Base-by-base conservation (phyloP, 2,329 filamentous ascomycete genomes). In the Rhynchosporium agropyri region DNA sequence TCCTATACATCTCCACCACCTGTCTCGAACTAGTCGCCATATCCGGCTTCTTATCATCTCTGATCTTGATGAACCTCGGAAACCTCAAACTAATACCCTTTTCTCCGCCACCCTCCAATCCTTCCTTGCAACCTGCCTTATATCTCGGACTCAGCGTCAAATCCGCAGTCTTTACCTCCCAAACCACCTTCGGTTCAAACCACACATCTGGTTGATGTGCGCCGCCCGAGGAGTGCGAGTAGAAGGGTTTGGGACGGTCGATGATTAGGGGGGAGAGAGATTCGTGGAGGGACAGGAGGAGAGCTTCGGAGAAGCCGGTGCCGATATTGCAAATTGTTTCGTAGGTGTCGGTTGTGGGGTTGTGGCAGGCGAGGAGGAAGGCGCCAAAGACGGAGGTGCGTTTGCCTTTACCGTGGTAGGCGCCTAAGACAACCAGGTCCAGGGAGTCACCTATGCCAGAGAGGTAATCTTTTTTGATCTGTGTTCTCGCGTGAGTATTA, bases 271-370 rank as follows among this genome's bases (percentile, higher is more conserved):
- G 83, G 0, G 85, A 89, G 33, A 99, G 86, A 58, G 89, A 82
- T 29, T 84, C 81, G 79, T 98, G 87, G 13, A 98, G 82, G 42
- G 93, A 89, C 72, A 96, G 90, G n/a, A 99, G 88, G 2, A 94
- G 83, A n/a, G 89, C 90, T 77, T 99, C 95, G 0, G 89, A 94
- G 78, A 99, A 99, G 2, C 95, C 95, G 0, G 95, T 99, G 69
- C 95, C 95, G 71, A 99, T 98, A 76, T 99, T 99, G 84, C 95
- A 99, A 2, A 99, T 88, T 0, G 92, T 96, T 77, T 99, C 95
- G 79, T 96, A 99, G 1, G 82, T 87, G 65, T 99, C 91, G 1
- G 83, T 86, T 57, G 77, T 81, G 0, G 89, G 79, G 76, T 97
- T 98, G 80, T 96, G 96, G 77, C 94, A 97, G 5, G 94, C 95